These are phyloP conservation scores for Tolypocladium ophioglossoides DNA, from an alignment of 2,329 filamentous ascomycete species.

Conservation along the genomic window DNA sequence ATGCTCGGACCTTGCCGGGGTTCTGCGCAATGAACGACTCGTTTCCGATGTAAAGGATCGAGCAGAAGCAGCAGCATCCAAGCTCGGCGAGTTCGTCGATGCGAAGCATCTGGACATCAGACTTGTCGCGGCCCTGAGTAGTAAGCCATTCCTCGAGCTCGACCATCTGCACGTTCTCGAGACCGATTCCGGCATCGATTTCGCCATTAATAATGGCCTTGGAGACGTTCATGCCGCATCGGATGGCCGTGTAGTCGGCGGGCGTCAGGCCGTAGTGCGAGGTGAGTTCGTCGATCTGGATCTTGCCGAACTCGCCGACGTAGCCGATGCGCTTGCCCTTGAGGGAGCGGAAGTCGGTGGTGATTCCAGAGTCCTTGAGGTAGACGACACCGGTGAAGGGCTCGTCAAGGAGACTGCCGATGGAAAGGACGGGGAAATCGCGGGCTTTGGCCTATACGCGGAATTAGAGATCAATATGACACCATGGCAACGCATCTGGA, in stretches of 20 bases:
- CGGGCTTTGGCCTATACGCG: slow-evolving; percentile 56
- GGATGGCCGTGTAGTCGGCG: slow-evolving; percentile 63
- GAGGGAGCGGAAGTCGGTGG: slow-evolving; percentile 61
- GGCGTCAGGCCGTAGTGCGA: slow-evolving; percentile 67
- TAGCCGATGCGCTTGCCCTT: slow-evolving; percentile 72
- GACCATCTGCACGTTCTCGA: slow-evolving; percentile 78
- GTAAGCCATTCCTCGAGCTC: slow-evolving; percentile 69
- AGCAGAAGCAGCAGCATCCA: slow-evolving; percentile 78
- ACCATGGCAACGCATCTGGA: neutral
- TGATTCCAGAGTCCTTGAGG: slow-evolving; percentile 64
- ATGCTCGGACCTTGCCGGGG: slow-evolving; percentile 54
- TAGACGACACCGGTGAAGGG: slow-evolving; percentile 74
- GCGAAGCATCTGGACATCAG: slow-evolving; percentile 68
- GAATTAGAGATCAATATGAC: neutral
- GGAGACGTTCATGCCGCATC: slow-evolving; percentile 73
- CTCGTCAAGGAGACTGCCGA: slow-evolving; percentile 67
- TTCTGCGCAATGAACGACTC: slow-evolving; percentile 57
- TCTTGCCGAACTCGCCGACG: slow-evolving; percentile 73
- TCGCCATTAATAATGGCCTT: slow-evolving; percentile 63
- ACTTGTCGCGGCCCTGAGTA: slow-evolving; percentile 47
- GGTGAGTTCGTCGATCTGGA: slow-evolving; percentile 74
- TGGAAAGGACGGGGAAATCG: slow-evolving; percentile 59
- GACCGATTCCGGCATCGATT: slow-evolving; percentile 65
- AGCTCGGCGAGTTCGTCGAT: slow-evolving; percentile 72
- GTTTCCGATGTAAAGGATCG: slow-evolving; percentile 72